Evolutionary conservation across 768 basidiomycete genomes (phyloP), one percentile per base, ranked within the genome.

Genomic region (Leucocoprinus sp.): DNA sequence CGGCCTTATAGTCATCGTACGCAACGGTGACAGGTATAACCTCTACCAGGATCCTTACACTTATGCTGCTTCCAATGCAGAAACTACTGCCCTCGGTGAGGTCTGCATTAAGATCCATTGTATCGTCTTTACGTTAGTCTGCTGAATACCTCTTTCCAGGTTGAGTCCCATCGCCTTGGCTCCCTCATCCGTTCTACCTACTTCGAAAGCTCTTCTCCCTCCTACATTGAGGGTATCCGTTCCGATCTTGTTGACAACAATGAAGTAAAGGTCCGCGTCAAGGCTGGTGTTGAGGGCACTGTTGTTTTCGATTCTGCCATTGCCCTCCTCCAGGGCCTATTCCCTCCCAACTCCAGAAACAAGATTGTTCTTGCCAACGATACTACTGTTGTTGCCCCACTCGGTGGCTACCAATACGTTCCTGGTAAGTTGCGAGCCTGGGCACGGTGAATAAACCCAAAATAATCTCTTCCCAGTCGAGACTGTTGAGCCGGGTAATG

Each of bases 261-360:
- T 54, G 76, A 86, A 60, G 70, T 91, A 55, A 80, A 81, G 53
- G 74, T 84, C 43, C 80, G 79, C 51, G 85, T 84, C 61, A 91
- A 92, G 66, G 81, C 80, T 43, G 87, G 88, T 37, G 82, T 80
- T 41, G 89, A 93, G 59, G 88, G 89, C 37, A 70, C 78, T n/a
- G 81, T 85, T 42, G 87, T 91, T 54, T 86, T 88, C 62, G 88
- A 92, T 70, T 84, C 84, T 5, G 82, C 87, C 24, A 82, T 84
- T 43, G 88, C 90, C 23, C 69, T 90, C 43, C 75, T 90, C 33
- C 91, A 93, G 64, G 88, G 89, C 34, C 70, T 92, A 39, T 90
- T 82, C 74, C 89, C 89, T 18, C 87, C 89, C n/a, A 84, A 74
- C 58, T 64, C 69, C 8, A 69, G 74, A 28, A 84, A 86, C 65